Percentiles rank a stretch among this genome's conserved stretches.
phyloP scores from a whole-genome alignment of 2,329 filamentous ascomycete species.

The Clarireedia homoeocarpa region DNA sequence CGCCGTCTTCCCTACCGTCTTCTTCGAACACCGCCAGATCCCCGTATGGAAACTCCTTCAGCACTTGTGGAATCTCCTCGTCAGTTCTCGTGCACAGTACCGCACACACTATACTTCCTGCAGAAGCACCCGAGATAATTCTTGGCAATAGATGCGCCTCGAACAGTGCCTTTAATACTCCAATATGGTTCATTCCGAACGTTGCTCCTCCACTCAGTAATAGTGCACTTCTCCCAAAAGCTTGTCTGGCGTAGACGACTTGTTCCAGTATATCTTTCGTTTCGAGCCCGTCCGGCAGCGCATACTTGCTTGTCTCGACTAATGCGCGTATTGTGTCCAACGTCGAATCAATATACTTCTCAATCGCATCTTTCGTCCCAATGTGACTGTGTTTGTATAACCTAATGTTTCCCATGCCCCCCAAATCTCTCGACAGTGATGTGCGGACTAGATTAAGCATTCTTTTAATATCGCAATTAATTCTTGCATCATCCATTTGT shows the following conservation, averaged over 20 bases:
- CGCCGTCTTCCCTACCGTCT: constrained; percentile 48
- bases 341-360: constrained; percentile 76
- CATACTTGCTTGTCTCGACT: constrained; percentile 49
- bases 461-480: constrained; percentile 60
- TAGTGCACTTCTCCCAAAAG: constrained; percentile 59
- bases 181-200: constrained; percentile 66
- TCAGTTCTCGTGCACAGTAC: constrained; percentile 57
- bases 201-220: constrained; percentile 62
- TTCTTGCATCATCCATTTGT: constrained; percentile 67
- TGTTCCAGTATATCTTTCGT: constrained; percentile 47
- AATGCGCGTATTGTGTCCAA: constrained; percentile 66
- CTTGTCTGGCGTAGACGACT: constrained; percentile 51
- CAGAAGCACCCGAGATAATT: constrained; percentile 61
- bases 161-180: constrained; percentile 60
- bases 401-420: constrained; percentile 75
- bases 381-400: constrained; percentile 79
- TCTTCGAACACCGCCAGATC: constrained; percentile 58
- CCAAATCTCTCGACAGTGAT: constrained; percentile 69
- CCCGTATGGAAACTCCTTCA: constrained; percentile 53
- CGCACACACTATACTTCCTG: constrained; percentile 61
- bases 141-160: constrained; percentile 55
- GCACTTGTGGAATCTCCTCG: constrained; percentile 50
- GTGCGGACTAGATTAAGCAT: constrained; percentile 82
- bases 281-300: constrained; percentile 46
- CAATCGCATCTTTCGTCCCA: constrained; percentile 81